These are phyloP conservation scores for Trichophyton benhamiae DNA, from an alignment of 2,329 filamentous ascomycete genomes.

Conservation along the genomic window DNA sequence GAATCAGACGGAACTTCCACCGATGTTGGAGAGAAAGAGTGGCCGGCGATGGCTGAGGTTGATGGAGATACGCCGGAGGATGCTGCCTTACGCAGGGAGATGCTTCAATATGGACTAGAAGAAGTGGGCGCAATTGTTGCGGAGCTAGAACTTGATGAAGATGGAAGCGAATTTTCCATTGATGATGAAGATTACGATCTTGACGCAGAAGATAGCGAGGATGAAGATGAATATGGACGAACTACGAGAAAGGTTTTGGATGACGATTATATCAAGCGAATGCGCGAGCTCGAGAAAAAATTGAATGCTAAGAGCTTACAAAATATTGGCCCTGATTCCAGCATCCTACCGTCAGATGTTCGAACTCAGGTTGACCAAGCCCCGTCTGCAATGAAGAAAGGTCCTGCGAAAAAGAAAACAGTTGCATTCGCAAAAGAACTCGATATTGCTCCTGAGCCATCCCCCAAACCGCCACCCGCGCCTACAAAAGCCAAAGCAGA, in stretches of 20 bases:
- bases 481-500: conserved; percentile 14
- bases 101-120: conserved; percentile 78
- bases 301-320: conserved; percentile 48
- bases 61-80: conserved; percentile 65
- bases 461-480: conserved; percentile 19
- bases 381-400: conserved; percentile 13
- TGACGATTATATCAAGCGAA: conserved; percentile 64
- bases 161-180: conserved; percentile 36
- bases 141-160: conserved; percentile 72
- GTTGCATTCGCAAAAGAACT: conserved; percentile 69
- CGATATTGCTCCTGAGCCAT: conserved; percentile 50
- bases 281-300: conserved; percentile 72
- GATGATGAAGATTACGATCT: conserved; percentile 46
- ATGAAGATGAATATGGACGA: conserved; percentile 66
- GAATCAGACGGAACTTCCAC: neutral
- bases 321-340: conserved; percentile 43
- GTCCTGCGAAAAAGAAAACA: conserved; percentile 46
- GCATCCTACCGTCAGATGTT: conserved; percentile 24
- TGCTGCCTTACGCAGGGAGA: conserved; percentile 65
- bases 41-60: conserved; percentile 50
- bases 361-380: conserved; percentile 20
- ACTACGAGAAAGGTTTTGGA: conserved; percentile 55
- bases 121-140: conserved; percentile 89
- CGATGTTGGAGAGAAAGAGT: conserved; percentile 7
- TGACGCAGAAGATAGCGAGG: conserved; percentile 46